Conservation (phyloP, 1,284 basidiomycete species). For the Singerocomus inundabilis region DNA sequence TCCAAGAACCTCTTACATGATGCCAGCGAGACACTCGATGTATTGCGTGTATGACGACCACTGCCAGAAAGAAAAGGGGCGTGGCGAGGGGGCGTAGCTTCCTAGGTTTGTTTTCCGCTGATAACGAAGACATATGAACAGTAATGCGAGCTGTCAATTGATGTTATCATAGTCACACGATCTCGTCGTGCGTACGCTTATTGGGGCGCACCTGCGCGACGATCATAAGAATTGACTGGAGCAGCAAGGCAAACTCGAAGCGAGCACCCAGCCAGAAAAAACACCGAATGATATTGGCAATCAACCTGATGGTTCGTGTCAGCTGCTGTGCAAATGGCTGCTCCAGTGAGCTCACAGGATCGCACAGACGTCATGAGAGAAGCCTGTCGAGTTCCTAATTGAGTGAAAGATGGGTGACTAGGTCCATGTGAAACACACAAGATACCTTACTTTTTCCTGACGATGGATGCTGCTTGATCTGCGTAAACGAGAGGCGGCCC, state of each 20-base stretch:
- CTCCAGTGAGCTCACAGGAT: constrained; percentile 53
- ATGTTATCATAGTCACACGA: constrained; percentile 21
- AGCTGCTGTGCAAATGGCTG: constrained; percentile 1
- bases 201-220: constrained; percentile 60
- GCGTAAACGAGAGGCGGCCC: constrained; percentile 70
- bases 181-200: constrained; percentile 9
- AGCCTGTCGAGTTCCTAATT: constrained; percentile 76
- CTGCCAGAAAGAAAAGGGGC: constrained; percentile 83
- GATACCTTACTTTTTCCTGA: constrained; percentile 59
- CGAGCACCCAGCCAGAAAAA: constrained; percentile 86
- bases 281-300: constrained; percentile 81
- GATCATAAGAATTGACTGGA: constrained; percentile 83
- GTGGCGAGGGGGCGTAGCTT: constrained; percentile 53
- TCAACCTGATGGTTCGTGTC: constrained; percentile 44
- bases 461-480: constrained; percentile 73
- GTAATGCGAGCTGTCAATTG: constrained; percentile 55
- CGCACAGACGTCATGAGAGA: constrained; percentile 80
- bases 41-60: constrained; percentile 78
- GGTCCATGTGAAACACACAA: constrained; percentile 3
- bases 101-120: constrained; percentile 60
- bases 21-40: constrained; percentile 77
- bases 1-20: constrained; percentile 50
- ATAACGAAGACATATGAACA: constrained; percentile 78
- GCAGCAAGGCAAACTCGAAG: constrained; percentile 73
- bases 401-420: constrained; percentile 21